Percentiles rank a stretch among this genome's conserved stretches.
phyloP scores from a whole-genome alignment of 257 asterid genomes.

The Lantana camara region DNA sequence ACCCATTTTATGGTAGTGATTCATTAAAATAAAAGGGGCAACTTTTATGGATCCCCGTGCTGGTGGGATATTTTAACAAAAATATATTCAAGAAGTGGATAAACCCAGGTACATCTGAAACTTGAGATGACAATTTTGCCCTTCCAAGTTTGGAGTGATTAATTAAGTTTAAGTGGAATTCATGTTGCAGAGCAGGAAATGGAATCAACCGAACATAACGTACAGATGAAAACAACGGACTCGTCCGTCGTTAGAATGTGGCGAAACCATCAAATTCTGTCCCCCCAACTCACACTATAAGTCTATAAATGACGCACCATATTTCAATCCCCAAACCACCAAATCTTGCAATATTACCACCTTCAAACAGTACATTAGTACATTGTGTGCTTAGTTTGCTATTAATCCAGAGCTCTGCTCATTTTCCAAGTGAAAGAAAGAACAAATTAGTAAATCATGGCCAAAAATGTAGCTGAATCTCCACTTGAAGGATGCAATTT shows the following conservation, averaged over 20 bases:
- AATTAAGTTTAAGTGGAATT: neutral
- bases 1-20: neutral
- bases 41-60: constrained; percentile 24
- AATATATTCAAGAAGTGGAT: no score
- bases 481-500: constrained; percentile 39
- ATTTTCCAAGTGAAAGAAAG: no score
- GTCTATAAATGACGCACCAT: constrained; percentile 18
- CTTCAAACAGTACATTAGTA: neutral
- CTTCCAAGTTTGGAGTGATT: no score
- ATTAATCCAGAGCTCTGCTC: no score
- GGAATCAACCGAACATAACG: constrained; percentile 9
- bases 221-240: constrained; percentile 19
- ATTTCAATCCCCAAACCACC: neutral
- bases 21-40: neutral
- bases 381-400: no score
- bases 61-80: neutral
- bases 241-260: constrained; percentile 16
- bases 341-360: neutral
- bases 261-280: constrained; percentile 33
- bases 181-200: neutral
- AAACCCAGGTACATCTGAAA: constrained; percentile 9
- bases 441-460: constrained; percentile 23
- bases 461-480: constrained; percentile 39
- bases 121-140: neutral
- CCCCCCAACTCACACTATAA: constrained; percentile 12